These are phyloP conservation scores for Lipomyces spencermartinsiae DNA, from an alignment of 805 yeast genomes.

Conservation along the genomic window DNA sequence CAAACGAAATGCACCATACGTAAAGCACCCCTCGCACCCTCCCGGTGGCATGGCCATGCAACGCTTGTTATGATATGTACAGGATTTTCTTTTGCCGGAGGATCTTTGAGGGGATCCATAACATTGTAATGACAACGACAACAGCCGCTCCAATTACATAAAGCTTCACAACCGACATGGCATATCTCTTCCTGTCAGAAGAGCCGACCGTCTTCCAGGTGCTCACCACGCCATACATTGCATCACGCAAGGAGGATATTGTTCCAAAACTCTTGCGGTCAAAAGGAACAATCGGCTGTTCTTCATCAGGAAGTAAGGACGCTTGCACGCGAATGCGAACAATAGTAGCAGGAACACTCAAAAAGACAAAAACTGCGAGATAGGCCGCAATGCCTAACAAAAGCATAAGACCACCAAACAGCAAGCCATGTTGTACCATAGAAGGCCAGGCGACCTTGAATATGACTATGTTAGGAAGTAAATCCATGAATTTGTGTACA, in stretches of 20 bases:
- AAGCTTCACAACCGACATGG: constrained; percentile 1
- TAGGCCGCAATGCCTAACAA: constrained; percentile 11
- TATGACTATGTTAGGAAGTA: background rate
- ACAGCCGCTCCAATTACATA: constrained; percentile 4
- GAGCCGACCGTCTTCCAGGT: constrained; percentile 11
- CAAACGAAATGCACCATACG: too few relatives aligned
- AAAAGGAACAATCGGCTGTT: constrained; percentile 7
- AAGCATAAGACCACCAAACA: constrained; percentile 2
- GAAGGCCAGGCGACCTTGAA: background rate
- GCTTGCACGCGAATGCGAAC: constrained; percentile 15
- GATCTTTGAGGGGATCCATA: background rate
- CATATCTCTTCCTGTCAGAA: constrained; percentile 4
- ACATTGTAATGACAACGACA: background rate
- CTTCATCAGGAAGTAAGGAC: constrained; percentile 11
- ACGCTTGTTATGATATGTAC: too few relatives aligned
- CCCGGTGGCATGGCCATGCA: too few relatives aligned
- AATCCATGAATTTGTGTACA: background rate
- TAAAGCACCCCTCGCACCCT: too few relatives aligned
- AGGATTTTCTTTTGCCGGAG: too few relatives aligned
- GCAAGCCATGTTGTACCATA: background rate
- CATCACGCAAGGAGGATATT: constrained; percentile 10
- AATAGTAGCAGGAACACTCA: background rate
- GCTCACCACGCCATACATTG: constrained; percentile 7
- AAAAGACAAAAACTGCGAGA: background rate
- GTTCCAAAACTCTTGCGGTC: constrained; percentile 11